A percentile compares a stretch with the other conserved stretches of the same genome.
phyloP scores from a whole-genome alignment of 176 grass and related monocot genomes.

The Oryza meyeriana region DNA sequence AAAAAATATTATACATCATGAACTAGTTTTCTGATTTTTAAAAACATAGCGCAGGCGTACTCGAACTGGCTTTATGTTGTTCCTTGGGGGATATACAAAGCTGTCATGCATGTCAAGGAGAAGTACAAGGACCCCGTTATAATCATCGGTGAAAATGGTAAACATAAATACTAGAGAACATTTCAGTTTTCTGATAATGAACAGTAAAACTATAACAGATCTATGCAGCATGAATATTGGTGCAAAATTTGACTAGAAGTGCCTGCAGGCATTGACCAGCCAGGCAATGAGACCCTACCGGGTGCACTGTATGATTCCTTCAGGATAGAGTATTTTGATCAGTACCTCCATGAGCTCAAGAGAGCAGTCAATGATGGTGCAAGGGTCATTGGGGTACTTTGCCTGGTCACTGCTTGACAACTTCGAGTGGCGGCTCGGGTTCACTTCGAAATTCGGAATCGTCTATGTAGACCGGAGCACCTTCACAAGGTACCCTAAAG shows the following conservation, averaged over 20 bases:
- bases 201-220: not conserved
- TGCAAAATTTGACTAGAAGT: not conserved
- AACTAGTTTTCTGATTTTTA: not conserved
- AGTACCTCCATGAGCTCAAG: constrained; percentile 49
- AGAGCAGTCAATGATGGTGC: constrained; percentile 33
- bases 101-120: constrained; percentile 74
- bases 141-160: constrained; percentile 82
- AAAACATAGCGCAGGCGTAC: constrained; percentile 44
- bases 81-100: constrained; percentile 90
- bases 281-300: constrained; percentile 40
- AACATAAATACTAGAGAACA: not conserved
- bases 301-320: constrained; percentile 35
- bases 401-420: constrained; percentile 63
- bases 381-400: constrained; percentile 49
- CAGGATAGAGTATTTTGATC: constrained; percentile 52
- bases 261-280: constrained; percentile 51
- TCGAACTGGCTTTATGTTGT: constrained; percentile 84
- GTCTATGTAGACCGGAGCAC: constrained; percentile 41
- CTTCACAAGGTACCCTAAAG: constrained; percentile 55
- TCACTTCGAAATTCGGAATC: constrained; percentile 48
- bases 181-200: not conserved
- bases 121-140: constrained; percentile 59
- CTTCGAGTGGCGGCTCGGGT: constrained; percentile 58
- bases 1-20: not conserved
- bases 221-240: not conserved